Evolutionary conservation across 371 early-diverging fungal genomes (phyloP).

Genomic region (Mucor racemosus): DNA sequence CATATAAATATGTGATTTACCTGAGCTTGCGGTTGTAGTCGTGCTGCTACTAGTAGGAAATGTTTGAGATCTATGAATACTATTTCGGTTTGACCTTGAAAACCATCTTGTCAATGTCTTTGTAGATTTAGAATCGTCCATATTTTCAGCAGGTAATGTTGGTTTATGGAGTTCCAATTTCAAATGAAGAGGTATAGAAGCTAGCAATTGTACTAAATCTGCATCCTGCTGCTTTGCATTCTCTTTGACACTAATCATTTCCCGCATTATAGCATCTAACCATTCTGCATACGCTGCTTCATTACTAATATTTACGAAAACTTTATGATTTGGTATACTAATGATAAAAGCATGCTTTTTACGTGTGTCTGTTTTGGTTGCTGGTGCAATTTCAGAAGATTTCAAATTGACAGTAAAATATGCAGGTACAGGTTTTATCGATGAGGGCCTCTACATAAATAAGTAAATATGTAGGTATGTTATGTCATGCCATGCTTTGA

Average conservation of each 20-base stretch:
- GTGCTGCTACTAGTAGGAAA: neutral
- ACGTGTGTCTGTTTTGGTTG: slow-evolving; percentile 32
- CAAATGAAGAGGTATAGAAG: neutral
- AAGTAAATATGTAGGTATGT: too few relatives aligned
- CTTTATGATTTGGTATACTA: slow-evolving; percentile 21
- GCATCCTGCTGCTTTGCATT: slow-evolving; percentile 1
- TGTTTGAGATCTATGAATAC: slow-evolving; percentile 12
- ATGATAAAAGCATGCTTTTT: slow-evolving; percentile 31
- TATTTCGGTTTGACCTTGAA: slow-evolving; percentile 29
- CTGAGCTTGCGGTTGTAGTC: neutral
- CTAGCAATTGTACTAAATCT: slow-evolving; percentile 4
- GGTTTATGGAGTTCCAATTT: neutral
- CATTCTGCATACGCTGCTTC: slow-evolving; percentile 45
- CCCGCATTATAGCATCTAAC: slow-evolving; percentile 54
- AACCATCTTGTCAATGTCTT: slow-evolving; percentile 34
- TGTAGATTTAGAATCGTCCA: neutral
- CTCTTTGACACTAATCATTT: slow-evolving; percentile 38
- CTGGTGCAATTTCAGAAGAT: slow-evolving; percentile 43
- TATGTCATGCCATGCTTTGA: too few relatives aligned
- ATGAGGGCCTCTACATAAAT: slow-evolving; percentile 7
- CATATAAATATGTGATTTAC: neutral
- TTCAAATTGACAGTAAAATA: slow-evolving; percentile 43
- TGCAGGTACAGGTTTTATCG: slow-evolving; percentile 33
- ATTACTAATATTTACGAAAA: slow-evolving; percentile 38
- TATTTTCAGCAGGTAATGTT: neutral